phyloP scores from a whole-genome alignment of 768 basidiomycete species.

The Epithele typhae region DNA sequence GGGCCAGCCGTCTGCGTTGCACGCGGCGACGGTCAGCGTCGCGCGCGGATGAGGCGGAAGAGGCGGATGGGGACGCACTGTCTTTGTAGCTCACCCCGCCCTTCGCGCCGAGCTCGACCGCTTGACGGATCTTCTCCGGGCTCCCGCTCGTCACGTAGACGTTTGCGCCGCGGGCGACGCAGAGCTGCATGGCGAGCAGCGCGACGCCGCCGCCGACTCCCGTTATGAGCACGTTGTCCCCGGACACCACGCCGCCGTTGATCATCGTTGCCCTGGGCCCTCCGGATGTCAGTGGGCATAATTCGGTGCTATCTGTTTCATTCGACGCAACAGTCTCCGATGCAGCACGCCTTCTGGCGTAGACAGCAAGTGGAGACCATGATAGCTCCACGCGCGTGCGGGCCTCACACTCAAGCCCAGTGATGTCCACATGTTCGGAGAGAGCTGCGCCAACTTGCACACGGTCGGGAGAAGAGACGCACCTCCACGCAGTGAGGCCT shows the following conservation, averaged over 20 bases:
- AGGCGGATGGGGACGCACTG: conserved; percentile 31
- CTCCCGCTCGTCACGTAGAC: conserved; percentile 82
- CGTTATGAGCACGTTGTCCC: conserved; percentile 75
- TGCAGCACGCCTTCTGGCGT: too few relatives aligned
- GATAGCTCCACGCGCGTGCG: too few relatives aligned
- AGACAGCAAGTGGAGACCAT: background rate
- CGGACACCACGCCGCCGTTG: conserved; percentile 56
- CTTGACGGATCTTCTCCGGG: conserved; percentile 64
- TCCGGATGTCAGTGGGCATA: background rate
- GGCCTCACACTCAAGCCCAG: too few relatives aligned
- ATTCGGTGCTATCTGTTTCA: background rate
- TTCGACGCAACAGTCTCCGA: background rate
- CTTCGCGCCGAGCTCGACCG: conserved; percentile 62
- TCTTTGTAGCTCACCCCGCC: conserved; percentile 76
- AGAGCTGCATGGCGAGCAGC: conserved; percentile 68
- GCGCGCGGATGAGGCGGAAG: background rate
- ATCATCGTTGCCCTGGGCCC: conserved; percentile 54
- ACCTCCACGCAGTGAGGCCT: conserved; percentile 86
- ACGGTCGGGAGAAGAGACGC: too few relatives aligned
- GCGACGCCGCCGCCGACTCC: conserved; percentile 87
- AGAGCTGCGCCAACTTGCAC: too few relatives aligned
- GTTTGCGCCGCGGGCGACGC: conserved; percentile 66
- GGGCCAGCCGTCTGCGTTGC: conserved; percentile 29
- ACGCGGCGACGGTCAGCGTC: background rate
- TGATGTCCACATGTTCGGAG: too few relatives aligned